A percentile compares a stretch with the other conserved stretches of the same genome.
Evolutionary conservation across 1,284 basidiomycete species (phyloP).

Genomic region (Fomitiporia mediterranea): DNA sequence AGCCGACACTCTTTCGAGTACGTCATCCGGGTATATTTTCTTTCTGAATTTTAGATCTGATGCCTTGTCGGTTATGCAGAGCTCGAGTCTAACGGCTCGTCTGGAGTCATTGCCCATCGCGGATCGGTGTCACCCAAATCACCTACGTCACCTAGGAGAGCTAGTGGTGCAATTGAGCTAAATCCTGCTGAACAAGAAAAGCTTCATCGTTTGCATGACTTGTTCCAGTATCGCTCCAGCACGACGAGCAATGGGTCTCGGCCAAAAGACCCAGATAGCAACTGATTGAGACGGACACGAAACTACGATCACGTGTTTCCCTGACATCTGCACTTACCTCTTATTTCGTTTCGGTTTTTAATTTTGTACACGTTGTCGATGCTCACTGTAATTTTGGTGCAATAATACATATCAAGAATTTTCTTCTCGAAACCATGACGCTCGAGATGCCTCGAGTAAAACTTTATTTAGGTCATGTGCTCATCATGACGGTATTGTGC

Average conservation of each 20-base stretch:
- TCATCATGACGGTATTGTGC: background rate
- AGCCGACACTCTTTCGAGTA: conserved; percentile 72
- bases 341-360: background rate
- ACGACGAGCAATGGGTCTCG: conserved; percentile 49
- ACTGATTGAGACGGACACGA: background rate
- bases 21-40: conserved; percentile 28
- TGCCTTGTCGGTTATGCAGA: conserved; percentile 35
- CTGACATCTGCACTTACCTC: background rate
- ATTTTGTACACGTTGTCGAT: background rate
- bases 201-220: conserved; percentile 66
- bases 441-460: background rate
- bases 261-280: conserved; percentile 23
- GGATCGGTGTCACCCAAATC: conserved; percentile 22
- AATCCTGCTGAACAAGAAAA: conserved; percentile 51
- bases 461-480: background rate
- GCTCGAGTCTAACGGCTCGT: conserved; percentile 51
- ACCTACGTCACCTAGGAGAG: conserved; percentile 24
- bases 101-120: conserved; percentile 15
- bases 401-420: no score
- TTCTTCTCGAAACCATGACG: no score
- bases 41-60: conserved; percentile 27
- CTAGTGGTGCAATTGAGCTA: conserved; percentile 31
- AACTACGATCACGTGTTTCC: background rate
- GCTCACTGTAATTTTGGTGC: background rate
- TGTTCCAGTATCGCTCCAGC: conserved; percentile 78